Base-by-base conservation (phyloP, 805 yeast genomes). In the Starmerella floricola region DNA sequence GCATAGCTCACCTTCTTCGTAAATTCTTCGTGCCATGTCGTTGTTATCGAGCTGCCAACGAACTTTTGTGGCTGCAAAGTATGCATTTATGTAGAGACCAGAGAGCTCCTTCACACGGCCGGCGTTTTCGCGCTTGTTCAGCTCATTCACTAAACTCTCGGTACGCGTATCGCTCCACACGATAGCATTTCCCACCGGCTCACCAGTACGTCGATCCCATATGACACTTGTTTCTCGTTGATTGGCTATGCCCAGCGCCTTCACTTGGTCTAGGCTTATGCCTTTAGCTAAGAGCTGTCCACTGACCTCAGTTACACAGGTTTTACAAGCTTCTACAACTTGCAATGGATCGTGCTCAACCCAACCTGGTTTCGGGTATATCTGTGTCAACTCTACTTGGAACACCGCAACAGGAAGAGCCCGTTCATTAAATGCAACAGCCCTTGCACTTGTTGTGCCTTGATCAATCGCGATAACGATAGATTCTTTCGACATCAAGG, bases 161-260 rank as follows among this genome's bases (percentile, higher is more conserved):
- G 94, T 88, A 57, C 97, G 73, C 31, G 94, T 82, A 64, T 87
- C 97, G 48, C 88, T 83, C 97, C 97, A 87, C 29, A 87, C 94
- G 60, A 87, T 84, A 56, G 95, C 96, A 59, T 82, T 79, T 57
- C 78, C 72, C 42, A 85, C 72, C 3, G 95, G 93, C 50, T 67
- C 65, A 31, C 95, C 95, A 2, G 95, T 85, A 40, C 67, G 67
- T 51, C 76, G 72, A 44, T 85, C 79, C 95, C 95, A 87, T 32
- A 65, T 51, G 37, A 87, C 77, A 23, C 94, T 79, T 33, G 97
- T 87, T 64, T 87, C 97, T 59, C 97, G 74, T 91, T 88, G 93
- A 63, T 86, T 88, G 40, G 96, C 91, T 52, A 87, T 74, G 20
- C 97, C 97, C 52, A 87, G 71, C 36, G 83, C 76, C 45, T 68